Evolutionary conservation across 2,329 filamentous ascomycete species (phyloP).

Genomic region (Huntiella bhutanensis): DNA sequence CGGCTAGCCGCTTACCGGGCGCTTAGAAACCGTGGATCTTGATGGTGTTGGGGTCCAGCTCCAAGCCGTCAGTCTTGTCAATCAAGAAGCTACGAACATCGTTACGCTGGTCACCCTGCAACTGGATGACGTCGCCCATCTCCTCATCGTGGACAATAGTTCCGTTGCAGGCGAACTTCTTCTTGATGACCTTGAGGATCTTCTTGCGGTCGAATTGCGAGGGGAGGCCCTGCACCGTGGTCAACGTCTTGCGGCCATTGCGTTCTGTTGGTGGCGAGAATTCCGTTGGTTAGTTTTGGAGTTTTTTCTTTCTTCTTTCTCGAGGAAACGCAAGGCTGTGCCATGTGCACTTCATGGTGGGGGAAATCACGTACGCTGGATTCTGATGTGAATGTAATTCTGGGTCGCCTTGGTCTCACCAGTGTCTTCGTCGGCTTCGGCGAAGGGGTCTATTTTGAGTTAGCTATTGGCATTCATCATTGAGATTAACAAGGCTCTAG

Average conservation of each 20-base stretch:
- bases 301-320: neutral
- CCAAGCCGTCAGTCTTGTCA: constrained; percentile 87
- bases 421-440: constrained; percentile 99
- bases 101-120: constrained; percentile 98
- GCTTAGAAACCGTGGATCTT: constrained; percentile 51
- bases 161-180: constrained; percentile 99
- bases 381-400: constrained; percentile 99
- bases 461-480: too few relatives aligned
- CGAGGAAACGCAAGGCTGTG: constrained; percentile 7
- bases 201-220: constrained; percentile 99
- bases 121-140: constrained; percentile 99
- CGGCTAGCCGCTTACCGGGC: constrained; percentile 3
- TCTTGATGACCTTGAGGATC: constrained; percentile 99
- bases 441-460: constrained; percentile 74
- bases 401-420: constrained; percentile 88
- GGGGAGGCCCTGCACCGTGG: constrained; percentile 94
- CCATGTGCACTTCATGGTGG: neutral
- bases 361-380: constrained; percentile 60
- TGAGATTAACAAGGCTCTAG: too few relatives aligned
- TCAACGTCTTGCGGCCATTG: constrained; percentile 99
- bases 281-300: neutral
- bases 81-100: constrained; percentile 95
- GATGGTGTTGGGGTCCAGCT: constrained; percentile 90
- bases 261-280: constrained; percentile 44
- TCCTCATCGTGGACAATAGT: constrained; percentile 90